Percentiles rank a stretch among this genome's conserved stretches.
These are phyloP conservation scores for Psilocybe cubensis DNA, from an alignment of 768 basidiomycete genomes.

Conservation along the genomic window DNA sequence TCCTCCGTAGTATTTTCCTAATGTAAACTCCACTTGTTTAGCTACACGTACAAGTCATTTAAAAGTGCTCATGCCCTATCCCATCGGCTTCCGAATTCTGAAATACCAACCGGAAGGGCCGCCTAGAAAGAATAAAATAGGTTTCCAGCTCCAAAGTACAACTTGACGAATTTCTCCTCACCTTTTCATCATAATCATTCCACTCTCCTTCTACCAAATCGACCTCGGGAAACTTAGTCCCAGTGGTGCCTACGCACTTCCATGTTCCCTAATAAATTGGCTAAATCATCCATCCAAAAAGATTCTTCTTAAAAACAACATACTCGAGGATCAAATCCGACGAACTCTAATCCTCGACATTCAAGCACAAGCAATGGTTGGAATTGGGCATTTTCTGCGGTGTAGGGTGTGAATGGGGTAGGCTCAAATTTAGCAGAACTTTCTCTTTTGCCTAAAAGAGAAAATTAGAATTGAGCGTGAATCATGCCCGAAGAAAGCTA, in stretches of 20 bases:
- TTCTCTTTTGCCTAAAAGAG: conserved; percentile 65
- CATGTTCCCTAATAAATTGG: conserved; percentile 63
- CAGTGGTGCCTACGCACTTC: conserved; percentile 69
- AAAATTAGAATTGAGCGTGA: background rate
- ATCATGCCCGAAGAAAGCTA: background rate
- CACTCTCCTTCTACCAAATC: conserved; percentile 72
- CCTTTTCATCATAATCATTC: conserved; percentile 94
- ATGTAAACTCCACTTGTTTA: background rate
- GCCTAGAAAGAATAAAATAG: conserved; percentile 39
- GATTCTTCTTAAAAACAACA: conserved; percentile 17
- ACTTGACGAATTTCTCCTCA: conserved; percentile 28
- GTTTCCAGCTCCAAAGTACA: conserved; percentile 9
- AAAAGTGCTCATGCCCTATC: conserved; percentile 52
- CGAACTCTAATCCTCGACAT: conserved; percentile 87
- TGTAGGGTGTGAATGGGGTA: conserved; percentile 56
- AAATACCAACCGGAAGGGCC: conserved; percentile 70
- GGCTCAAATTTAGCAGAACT: conserved; percentile 80
- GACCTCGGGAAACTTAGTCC: conserved; percentile 65
- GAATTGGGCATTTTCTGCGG: conserved; percentile 61
- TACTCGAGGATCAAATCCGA: conserved; percentile 75
- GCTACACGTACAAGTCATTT: background rate
- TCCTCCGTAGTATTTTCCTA: background rate
- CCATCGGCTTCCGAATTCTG: conserved; percentile 68
- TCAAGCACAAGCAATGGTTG: conserved; percentile 74
- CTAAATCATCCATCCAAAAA: background rate